These are phyloP conservation scores for Tuber calosporum DNA, from an alignment of 495 filamentous ascomycete genomes.

Conservation along the genomic window DNA sequence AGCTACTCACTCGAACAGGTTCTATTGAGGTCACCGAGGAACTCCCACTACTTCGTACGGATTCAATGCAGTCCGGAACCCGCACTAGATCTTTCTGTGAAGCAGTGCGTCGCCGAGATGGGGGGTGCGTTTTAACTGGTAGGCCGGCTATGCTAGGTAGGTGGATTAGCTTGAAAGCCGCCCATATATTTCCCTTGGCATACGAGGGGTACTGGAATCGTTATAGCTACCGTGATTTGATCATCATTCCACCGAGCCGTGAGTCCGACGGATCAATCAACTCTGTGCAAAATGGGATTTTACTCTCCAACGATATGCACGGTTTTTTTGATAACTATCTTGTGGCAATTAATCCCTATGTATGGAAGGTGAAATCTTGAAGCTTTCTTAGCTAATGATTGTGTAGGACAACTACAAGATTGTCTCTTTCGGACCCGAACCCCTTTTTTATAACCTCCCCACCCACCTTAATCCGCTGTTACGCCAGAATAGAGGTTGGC, in stretches of 20 bases:
- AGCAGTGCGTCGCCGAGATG: conserved; percentile 33
- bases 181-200: too few species aligned
- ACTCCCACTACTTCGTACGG: too few species aligned
- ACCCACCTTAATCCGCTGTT: too few species aligned
- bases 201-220: too few species aligned
- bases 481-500: too few species aligned
- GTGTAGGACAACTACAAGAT: too few species aligned
- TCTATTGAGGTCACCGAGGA: conserved; percentile 38
- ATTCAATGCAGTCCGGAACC: conserved; percentile 22
- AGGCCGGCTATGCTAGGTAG: conserved; percentile 10
- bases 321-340: conserved; percentile 24
- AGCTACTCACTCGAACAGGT: too few species aligned
- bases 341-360: conserved; percentile 17
- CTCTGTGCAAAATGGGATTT: conserved; percentile 28
- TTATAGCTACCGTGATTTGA: conserved; percentile 7
- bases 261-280: conserved; percentile 18
- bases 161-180: too few species aligned
- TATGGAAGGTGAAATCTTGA: too few species aligned
- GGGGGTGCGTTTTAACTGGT: conserved; percentile 41
- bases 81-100: conserved; percentile 37
- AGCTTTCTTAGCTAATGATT: too few species aligned
- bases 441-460: neutral
- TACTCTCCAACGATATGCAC: conserved; percentile 22
- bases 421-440: too few species aligned
- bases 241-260: conserved; percentile 31